Evolutionary conservation across 257 asterid species (phyloP), one percentile per base, ranked within the genome.

Genomic region (Avicennia marina): DNA sequence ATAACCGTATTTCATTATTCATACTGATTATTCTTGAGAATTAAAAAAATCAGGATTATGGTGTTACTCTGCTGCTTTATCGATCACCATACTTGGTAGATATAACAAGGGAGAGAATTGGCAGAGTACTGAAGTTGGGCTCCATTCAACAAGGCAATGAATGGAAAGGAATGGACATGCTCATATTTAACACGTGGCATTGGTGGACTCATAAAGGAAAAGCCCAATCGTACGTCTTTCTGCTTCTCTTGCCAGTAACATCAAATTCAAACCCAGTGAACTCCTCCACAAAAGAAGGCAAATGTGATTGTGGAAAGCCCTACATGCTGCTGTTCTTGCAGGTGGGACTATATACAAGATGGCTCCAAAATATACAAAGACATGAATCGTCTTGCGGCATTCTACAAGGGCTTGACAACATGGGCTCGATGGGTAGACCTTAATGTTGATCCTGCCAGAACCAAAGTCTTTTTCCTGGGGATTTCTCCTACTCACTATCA

Each of bases 181-280:
- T 86, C 36, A 61, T 86, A 15, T 86, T 86, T 61, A 83, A 86
- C 55, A 46, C 94, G 4, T 86, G 93, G 90, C 95, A 86, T 80
- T 86, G 95, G 95, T 86, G 95, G 95, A 83, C 93, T 52, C 95
- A 86, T 73, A 81, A 71, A 45, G 95, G 95, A 36, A 64, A 46
- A 11, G 69, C 67, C 32, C 90, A 86, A 75, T 56, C 82, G 95
- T 86, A 76, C 2, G 76, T 13, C 11, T 38, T 21, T 17, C 1
- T 25, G 11, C 17, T 0, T 45, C 13, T 27, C 39, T 54, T 33
- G 11, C 26, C 44, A 44, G 38, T 33, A n/a, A n/a, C n/a, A n/a
- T n/a, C n/a, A n/a, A n/a, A n/a, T n/a, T n/a, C n/a, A n/a, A n/a
- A n/a, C n/a, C n/a, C n/a, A n/a, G n/a, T n/a, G n/a, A n/a, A n/a